A percentile compares a stretch with the other conserved stretches of the same genome.
Evolutionary conservation across 163 green algal species (phyloP).

Genomic region (Trebouxia gelatinosa): DNA sequence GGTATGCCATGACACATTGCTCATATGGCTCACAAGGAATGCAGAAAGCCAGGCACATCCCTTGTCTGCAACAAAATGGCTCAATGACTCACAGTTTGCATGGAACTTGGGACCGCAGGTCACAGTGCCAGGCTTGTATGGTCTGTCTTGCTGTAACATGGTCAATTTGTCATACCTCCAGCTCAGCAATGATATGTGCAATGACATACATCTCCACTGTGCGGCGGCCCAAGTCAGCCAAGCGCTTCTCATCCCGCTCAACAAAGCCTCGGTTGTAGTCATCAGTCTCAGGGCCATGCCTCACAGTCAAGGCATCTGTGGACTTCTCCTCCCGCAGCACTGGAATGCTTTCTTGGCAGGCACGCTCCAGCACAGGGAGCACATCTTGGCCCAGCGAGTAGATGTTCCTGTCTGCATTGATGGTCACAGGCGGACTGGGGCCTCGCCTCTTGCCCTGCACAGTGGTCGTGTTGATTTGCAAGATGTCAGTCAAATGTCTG

Average conservation of each 20-base stretch:
- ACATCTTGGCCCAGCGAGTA: conserved; percentile 56
- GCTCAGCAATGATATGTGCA: conserved; percentile 69
- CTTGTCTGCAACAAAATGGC: no score
- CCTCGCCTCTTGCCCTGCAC: conserved; percentile 43
- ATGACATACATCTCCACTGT: conserved; percentile 93
- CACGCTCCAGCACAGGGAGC: conserved; percentile 46
- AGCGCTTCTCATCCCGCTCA: conserved; percentile 87
- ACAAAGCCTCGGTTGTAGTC: conserved; percentile 70
- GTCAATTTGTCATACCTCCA: no score
- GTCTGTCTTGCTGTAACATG: no score
- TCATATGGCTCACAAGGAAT: no score
- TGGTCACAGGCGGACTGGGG: not conserved
- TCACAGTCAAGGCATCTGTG: conserved; percentile 52
- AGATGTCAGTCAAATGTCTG: no score
- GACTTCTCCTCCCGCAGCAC: conserved; percentile 57
- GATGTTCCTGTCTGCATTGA: conserved; percentile 34
- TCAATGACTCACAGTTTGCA: no score
- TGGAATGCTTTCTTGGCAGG: conserved; percentile 64
- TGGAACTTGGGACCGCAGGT: no score
- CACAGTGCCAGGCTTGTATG: no score
- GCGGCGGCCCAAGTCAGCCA: conserved; percentile 85
- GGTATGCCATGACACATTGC: no score
- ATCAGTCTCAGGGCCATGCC: conserved; percentile 55
- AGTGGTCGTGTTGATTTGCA: not conserved
- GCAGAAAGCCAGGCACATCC: no score